Conservation (phyloP, 768 basidiomycete genomes). For the Pleurotus citrinopileatus region DNA sequence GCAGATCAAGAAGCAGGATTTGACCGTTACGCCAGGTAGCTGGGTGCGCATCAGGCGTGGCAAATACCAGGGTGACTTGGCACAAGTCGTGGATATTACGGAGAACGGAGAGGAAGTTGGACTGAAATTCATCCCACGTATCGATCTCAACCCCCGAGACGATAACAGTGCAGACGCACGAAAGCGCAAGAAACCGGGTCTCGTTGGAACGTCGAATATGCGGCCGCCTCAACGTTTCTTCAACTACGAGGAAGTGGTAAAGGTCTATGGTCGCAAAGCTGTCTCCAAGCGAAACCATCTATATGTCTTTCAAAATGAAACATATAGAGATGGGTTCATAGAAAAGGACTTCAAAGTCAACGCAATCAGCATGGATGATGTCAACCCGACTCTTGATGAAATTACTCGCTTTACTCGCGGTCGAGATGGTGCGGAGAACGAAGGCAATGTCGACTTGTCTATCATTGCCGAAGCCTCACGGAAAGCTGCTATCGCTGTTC, state of each 20-base stretch:
- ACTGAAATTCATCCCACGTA: conserved; percentile 94
- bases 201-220: conserved; percentile 48
- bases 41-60: conserved; percentile 97
- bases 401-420: conserved; percentile 86
- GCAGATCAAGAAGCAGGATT: conserved; percentile 93
- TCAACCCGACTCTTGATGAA: conserved; percentile 95
- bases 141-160: conserved; percentile 91
- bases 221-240: conserved; percentile 92
- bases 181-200: conserved; percentile 72
- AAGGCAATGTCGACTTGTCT: conserved; percentile 78
- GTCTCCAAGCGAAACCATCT: conserved; percentile 72
- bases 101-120: conserved; percentile 93
- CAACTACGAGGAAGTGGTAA: conserved; percentile 89
- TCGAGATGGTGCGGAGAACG: conserved; percentile 62
- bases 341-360: conserved; percentile 92
- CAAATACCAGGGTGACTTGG: conserved; percentile 91
- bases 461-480: conserved; percentile 91
- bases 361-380: conserved; percentile 77
- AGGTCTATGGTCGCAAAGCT: conserved; percentile 76
- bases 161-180: conserved; percentile 60
- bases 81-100: conserved; percentile 91
- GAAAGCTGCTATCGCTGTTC: conserved; percentile 85
- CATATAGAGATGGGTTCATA: conserved; percentile 91
- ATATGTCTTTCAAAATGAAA: conserved; percentile 90
- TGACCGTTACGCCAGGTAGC: conserved; percentile 77